Conservation (phyloP, 495 filamentous ascomycete species). For the Sphaerosporella brunnea region DNA sequence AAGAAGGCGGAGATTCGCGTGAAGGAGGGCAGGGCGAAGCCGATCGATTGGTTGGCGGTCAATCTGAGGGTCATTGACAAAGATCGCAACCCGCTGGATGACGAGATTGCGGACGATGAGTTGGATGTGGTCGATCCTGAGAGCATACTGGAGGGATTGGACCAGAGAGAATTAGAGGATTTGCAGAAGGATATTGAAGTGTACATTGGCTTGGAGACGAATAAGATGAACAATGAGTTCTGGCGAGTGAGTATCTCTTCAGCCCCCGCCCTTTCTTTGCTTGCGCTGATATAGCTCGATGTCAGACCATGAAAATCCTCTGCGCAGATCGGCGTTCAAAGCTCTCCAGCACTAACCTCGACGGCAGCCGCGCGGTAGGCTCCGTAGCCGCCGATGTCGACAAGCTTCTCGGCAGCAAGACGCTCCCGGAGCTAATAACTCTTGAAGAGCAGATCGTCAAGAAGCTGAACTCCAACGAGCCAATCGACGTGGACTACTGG, state of each 20-base stretch:
- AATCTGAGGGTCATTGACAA: slow-evolving; percentile 75
- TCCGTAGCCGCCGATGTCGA: slow-evolving; percentile 81
- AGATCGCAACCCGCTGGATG: slow-evolving; percentile 54
- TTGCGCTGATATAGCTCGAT: too few species aligned
- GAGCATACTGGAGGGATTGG: slow-evolving; percentile 59
- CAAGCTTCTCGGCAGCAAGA: slow-evolving; percentile 65
- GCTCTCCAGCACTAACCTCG: slow-evolving; percentile 32
- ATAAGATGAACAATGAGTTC: slow-evolving; percentile 59
- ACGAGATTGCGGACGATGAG: slow-evolving; percentile 61
- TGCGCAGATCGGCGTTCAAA: slow-evolving; percentile 59
- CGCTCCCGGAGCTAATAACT: slow-evolving; percentile 63
- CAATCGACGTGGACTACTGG: slow-evolving; percentile 96
- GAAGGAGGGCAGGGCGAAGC: slow-evolving; percentile 77
- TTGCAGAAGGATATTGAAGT: too few species aligned
- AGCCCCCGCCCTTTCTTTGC: too few species aligned
- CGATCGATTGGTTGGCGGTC: slow-evolving; percentile 91
- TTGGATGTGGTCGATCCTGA: slow-evolving; percentile 69
- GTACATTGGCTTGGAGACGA: slow-evolving; percentile 65
- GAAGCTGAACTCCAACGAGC: slow-evolving; percentile 74
- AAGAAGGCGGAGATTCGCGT: slow-evolving; percentile 95
- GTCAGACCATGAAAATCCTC: slow-evolving; percentile 61
- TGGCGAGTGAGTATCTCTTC: slow-evolving; percentile 66
- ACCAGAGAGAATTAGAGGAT: slow-evolving; percentile 51
- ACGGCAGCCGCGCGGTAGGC: slow-evolving; percentile 50
- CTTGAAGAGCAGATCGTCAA: slow-evolving; percentile 68